phyloP scores from a whole-genome alignment of 2,329 filamentous ascomycete genomes.

The Dactylellina drechsleri region DNA sequence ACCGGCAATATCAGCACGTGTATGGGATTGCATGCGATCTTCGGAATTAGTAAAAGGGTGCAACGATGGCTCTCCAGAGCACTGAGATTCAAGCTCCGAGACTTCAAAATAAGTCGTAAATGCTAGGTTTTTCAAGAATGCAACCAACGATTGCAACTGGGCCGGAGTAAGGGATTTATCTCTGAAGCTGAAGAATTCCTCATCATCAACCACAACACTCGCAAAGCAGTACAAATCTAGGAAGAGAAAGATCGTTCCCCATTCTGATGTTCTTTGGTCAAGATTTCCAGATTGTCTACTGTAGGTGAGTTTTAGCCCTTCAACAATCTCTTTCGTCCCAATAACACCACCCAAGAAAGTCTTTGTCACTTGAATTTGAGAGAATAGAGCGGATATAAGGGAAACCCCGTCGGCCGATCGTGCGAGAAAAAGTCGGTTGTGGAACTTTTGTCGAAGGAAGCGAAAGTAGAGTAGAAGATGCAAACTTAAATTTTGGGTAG shows the following conservation, averaged over 20 bases:
- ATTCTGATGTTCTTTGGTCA: slow-evolving; percentile 68
- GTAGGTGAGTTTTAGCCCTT: slow-evolving; percentile 25
- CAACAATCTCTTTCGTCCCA: slow-evolving; percentile 19
- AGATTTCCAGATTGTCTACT: background rate
- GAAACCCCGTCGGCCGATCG: slow-evolving; percentile 23
- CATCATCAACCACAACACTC: slow-evolving; percentile 90
- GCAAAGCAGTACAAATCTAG: slow-evolving; percentile 94
- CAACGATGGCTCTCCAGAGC: slow-evolving; percentile 5
- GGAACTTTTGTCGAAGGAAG: slow-evolving; percentile 40
- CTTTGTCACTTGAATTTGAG: slow-evolving; percentile 18
- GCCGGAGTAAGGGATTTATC: slow-evolving; percentile 72
- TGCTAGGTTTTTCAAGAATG: slow-evolving; percentile 88
- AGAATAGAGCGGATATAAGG: slow-evolving; percentile 17
- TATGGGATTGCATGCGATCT: slow-evolving; percentile 72
- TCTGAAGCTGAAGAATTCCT: slow-evolving; percentile 82
- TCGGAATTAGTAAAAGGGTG: slow-evolving; percentile 60
- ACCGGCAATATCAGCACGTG: slow-evolving; percentile 82
- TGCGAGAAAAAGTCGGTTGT: slow-evolving; percentile 44
- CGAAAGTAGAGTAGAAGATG: slow-evolving; percentile 27
- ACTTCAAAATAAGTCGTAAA: slow-evolving; percentile 90
- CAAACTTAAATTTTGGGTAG: slow-evolving; percentile 28
- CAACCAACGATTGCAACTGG: slow-evolving; percentile 78
- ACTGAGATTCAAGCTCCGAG: slow-evolving; percentile 69
- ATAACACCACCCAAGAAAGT: slow-evolving; percentile 18
- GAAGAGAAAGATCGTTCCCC: slow-evolving; percentile 88